Conservation (phyloP, 108 stramenopile genomes). For the Asterionellopsis glacialis region DNA sequence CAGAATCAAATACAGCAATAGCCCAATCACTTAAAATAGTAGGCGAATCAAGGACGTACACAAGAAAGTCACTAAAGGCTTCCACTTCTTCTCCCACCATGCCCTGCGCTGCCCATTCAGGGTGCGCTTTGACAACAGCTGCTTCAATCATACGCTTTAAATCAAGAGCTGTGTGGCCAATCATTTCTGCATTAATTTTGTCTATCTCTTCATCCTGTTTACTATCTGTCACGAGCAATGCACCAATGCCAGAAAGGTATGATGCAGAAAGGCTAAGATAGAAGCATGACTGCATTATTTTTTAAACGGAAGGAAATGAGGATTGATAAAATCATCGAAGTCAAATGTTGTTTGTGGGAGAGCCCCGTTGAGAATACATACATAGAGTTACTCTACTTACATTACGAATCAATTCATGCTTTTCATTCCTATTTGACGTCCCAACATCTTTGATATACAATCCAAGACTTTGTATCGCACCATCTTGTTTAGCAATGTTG, state of each 20-base stretch:
- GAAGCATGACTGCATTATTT: constrained; percentile 35
- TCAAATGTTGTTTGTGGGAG: too few relatives aligned
- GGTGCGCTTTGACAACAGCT: constrained; percentile 52
- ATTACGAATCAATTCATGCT: constrained; percentile 41
- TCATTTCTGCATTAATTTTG: constrained; percentile 24
- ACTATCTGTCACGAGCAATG: constrained; percentile 24
- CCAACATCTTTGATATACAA: constrained; percentile 40
- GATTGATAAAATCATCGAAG: too few relatives aligned
- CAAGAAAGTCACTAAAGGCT: constrained; percentile 63
- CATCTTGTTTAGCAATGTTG: constrained; percentile 22
- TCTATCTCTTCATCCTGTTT: constrained; percentile 5
- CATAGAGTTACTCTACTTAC: too few relatives aligned
- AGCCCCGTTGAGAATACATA: too few relatives aligned
- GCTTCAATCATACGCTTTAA: constrained; percentile 56
- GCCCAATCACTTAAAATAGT: constrained; percentile 58
- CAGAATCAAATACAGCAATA: constrained; percentile 48
- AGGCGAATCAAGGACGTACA: constrained; percentile 46
- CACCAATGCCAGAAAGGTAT: constrained; percentile 55
- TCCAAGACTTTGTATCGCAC: constrained; percentile 25
- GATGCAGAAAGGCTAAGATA: constrained; percentile 48
- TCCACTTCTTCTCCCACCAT: constrained; percentile 60
- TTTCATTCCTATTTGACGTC: constrained; percentile 41
- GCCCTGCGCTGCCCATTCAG: constrained; percentile 54
- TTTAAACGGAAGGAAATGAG: too few relatives aligned
- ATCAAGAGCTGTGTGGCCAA: constrained; percentile 38